Conservation (phyloP, 768 basidiomycete genomes). For the Strobilomyces confusus region DNA sequence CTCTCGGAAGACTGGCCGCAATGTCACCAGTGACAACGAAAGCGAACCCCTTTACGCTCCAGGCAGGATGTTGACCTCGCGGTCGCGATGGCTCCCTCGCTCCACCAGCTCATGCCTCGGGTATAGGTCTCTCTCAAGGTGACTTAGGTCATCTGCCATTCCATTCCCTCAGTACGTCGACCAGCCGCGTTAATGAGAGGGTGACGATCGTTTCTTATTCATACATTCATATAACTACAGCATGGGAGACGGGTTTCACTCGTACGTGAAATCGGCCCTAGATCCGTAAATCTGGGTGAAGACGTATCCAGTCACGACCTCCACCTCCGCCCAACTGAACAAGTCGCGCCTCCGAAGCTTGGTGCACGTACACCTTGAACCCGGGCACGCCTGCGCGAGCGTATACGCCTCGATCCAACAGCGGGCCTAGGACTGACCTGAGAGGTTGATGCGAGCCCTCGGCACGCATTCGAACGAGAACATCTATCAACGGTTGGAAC, state of each 20-base stretch:
- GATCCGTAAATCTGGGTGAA: constrained; percentile 22
- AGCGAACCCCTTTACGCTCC: background rate
- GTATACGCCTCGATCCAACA: constrained; percentile 34
- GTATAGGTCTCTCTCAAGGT: constrained; percentile 1
- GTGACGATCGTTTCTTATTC: background rate
- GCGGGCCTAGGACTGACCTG: constrained; percentile 36
- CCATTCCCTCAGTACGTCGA: background rate
- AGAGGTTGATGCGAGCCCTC: constrained; percentile 33
- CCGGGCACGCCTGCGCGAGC: constrained; percentile 36
- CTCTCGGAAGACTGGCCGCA: background rate
- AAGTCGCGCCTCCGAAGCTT: constrained; percentile 38
- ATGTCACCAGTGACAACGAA: background rate
- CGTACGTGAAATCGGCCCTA: constrained; percentile 12
- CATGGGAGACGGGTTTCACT: constrained; percentile 5
- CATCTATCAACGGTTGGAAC: constrained; percentile 32
- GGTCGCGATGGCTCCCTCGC: background rate
- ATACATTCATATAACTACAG: constrained; percentile 18
- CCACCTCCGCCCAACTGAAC: constrained; percentile 39
- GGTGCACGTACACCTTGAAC: constrained; percentile 39
- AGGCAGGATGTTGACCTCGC: background rate
- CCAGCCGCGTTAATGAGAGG: background rate
- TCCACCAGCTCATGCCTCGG: background rate
- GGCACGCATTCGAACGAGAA: constrained; percentile 29
- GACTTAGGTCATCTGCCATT: constrained; percentile 5
- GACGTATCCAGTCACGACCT: constrained; percentile 35